phyloP scores from a whole-genome alignment of 495 filamentous ascomycete genomes.

The Daldinia vernicosa region DNA sequence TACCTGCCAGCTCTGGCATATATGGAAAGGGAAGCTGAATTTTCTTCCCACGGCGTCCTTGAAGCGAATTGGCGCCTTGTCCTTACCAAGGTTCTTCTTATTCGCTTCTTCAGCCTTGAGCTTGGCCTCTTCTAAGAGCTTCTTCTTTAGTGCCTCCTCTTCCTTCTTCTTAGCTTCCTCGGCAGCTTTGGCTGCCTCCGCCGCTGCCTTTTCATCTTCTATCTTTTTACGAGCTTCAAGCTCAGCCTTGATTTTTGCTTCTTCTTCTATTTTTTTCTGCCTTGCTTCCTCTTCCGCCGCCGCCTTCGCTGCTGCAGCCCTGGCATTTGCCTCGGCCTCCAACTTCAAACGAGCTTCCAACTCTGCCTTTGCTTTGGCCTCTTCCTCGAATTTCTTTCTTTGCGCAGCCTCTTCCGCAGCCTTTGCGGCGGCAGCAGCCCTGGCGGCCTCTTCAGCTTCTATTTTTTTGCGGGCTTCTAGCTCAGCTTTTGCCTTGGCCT shows the following conservation, averaged over 20 bases:
- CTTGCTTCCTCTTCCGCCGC: constrained; percentile 37
- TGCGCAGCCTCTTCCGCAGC: constrained; percentile 60
- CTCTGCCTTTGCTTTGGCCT: constrained; percentile 45
- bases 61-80: constrained; percentile 73
- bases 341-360: constrained; percentile 46
- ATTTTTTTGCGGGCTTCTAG: constrained; percentile 47
- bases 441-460: constrained; percentile 40
- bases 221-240: constrained; percentile 54
- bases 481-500: constrained; percentile 45
- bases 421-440: constrained; percentile 54
- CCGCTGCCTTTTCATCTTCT: constrained; percentile 51
- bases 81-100: constrained; percentile 55
- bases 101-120: constrained; percentile 63
- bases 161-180: constrained; percentile 52
- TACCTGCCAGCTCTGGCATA: constrained; percentile 85
- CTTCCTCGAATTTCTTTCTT: constrained; percentile 53
- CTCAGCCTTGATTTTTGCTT: constrained; percentile 57
- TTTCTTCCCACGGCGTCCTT: constrained; percentile 87
- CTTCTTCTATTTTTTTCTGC: constrained; percentile 42
- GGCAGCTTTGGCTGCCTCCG: constrained; percentile 40
- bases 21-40: constrained; percentile 83
- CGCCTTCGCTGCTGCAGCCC: constrained; percentile 34
- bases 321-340: constrained; percentile 46
- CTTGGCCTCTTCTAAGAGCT: constrained; percentile 53
- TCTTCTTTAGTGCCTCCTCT: constrained; percentile 59